phyloP scores from a whole-genome alignment of 345 rosid genomes.

The Gossypium bickii region DNA sequence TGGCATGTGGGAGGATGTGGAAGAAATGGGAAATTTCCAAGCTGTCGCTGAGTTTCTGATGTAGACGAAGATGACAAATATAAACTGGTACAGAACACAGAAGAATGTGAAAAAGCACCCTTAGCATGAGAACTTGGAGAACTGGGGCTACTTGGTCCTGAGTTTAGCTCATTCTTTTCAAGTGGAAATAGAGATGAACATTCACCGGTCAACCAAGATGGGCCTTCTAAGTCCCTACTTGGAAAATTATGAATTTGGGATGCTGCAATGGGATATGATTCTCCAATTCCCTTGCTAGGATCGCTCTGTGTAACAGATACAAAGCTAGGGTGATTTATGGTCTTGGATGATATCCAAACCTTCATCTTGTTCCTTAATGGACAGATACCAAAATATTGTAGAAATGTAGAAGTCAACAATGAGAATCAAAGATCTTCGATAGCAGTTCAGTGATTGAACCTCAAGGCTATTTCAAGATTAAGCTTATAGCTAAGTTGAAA shows the following conservation, averaged over 20 bases:
- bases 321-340: not conserved
- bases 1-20: not conserved
- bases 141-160: not conserved
- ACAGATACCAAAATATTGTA: not conserved
- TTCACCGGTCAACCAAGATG: not conserved
- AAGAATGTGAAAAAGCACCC: not conserved
- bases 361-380: not conserved
- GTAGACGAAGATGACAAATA: conserved; percentile 4
- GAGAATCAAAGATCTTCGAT: not conserved
- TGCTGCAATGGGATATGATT: conserved; percentile 26
- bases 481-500: not conserved
- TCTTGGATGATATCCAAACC: conserved; percentile 1
- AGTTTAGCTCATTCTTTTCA: not conserved
- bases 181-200: not conserved
- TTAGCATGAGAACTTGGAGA: not conserved
- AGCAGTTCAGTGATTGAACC: not conserved
- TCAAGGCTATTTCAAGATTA: conserved; percentile 4
- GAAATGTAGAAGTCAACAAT: not conserved
- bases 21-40: conserved; percentile 1
- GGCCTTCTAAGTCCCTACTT: not conserved
- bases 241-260: not conserved
- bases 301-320: conserved; percentile 29
- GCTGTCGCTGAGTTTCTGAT: not conserved
- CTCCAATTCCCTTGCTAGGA: conserved; percentile 28
- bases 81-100: conserved; percentile 4